Evolutionary conservation across 768 basidiomycete genomes (phyloP), one percentile per base, ranked within the genome.

Genomic region (Cubamyces sp.): DNA sequence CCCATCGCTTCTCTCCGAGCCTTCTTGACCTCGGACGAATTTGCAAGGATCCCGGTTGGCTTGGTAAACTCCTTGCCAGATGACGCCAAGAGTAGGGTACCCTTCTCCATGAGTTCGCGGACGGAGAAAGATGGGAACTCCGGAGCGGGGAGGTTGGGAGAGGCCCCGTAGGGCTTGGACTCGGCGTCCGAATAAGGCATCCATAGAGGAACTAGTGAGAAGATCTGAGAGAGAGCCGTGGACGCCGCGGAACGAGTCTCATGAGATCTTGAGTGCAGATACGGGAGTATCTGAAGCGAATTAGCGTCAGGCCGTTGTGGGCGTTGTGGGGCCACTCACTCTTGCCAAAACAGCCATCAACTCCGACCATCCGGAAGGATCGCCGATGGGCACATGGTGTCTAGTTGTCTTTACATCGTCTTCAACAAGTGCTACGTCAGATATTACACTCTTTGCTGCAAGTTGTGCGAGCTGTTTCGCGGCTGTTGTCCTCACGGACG

Each of bases 401-500:
- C 86, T 83, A 57, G 71, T 78, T 37, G 83, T 77, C 73, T 91
- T 92, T 67, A 89, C 76, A 73, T 92, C 87, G 63, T 93, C 90
- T 69, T 92, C 89, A 66, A 71, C 72, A 23, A 87, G 77, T n/a
- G 86, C 80, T 54, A 92, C 88, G 80, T 94, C 91, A 71, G 83
- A 87, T 59, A 87, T 86, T 61, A 97, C 90, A 66, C 88, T 88
- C 75, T 94, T 90, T 19, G 86, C 88, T 0, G 94, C 94, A 54
- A 99, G 81, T 65, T 96, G 92, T 0, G 95, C 95, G 47, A 99
- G 82, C 74, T 99, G 97, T 70, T 94, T 95, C 5, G 96, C 96
- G 0, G 97, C 96, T n/a, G 97, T 97, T 64, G 87, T 87, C 72
- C 96, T 86, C 66, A 99, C 90, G 52, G 91, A 90, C 43, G 84